phyloP scores from a whole-genome alignment of 108 stramenopile species.

The Nitzschia sp. region DNA sequence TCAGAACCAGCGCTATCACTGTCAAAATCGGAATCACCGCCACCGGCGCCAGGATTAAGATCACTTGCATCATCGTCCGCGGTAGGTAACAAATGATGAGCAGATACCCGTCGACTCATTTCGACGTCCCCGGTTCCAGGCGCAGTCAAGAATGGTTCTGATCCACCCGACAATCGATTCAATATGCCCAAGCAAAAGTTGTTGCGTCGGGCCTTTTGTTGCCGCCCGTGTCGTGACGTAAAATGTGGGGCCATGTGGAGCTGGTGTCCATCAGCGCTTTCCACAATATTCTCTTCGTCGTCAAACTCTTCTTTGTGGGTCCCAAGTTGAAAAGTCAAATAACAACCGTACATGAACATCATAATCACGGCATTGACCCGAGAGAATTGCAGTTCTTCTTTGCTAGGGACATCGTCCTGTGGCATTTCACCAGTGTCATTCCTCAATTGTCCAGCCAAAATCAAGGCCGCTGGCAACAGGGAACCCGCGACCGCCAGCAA shows the following conservation, averaged over 20 bases:
- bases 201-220: slow-evolving; percentile 26
- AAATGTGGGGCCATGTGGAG: slow-evolving; percentile 15
- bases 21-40: slow-evolving; percentile 12
- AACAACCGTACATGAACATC: slow-evolving; percentile 76
- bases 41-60: neutral
- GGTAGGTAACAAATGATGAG: neutral
- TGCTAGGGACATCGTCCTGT: slow-evolving; percentile 36
- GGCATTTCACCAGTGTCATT: neutral
- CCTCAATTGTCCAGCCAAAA: slow-evolving; percentile 60
- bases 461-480: slow-evolving; percentile 75
- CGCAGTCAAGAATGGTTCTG: neutral
- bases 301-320: slow-evolving; percentile 90
- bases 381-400: slow-evolving; percentile 65
- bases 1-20: slow-evolving; percentile 15
- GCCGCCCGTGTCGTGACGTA: slow-evolving; percentile 15
- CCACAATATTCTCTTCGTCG: slow-evolving; percentile 44
- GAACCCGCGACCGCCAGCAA: slow-evolving; percentile 68
- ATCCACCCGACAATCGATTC: neutral
- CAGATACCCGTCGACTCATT: slow-evolving; percentile 11
- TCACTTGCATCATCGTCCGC: neutral
- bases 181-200: slow-evolving; percentile 12
- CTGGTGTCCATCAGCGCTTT: slow-evolving; percentile 14
- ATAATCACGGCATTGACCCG: slow-evolving; percentile 83
- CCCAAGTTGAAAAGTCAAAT: slow-evolving; percentile 80
- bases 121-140: slow-evolving; percentile 15